phyloP scores from a whole-genome alignment of 169 alveolate species.

The Blepharisma undulans region DNA sequence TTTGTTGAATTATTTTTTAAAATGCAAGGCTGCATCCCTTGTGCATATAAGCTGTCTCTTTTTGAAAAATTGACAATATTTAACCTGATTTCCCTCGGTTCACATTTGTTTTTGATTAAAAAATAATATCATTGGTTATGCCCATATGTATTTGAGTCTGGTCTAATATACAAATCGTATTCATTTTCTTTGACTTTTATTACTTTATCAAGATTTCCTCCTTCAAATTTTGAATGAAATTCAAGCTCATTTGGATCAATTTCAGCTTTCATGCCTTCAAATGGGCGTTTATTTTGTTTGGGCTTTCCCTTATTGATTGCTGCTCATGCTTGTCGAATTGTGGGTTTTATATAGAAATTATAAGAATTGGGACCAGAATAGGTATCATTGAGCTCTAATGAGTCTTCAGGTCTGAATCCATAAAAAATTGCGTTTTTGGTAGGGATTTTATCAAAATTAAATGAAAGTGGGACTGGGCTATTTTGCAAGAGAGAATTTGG shows the following conservation, averaged over 20 bases:
- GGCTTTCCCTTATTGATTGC: not conserved
- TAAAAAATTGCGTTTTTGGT: not conserved
- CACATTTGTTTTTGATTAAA: slow-evolving; percentile 61
- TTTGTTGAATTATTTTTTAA: slow-evolving; percentile 20
- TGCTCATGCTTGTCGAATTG: not conserved
- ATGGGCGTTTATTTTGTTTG: not conserved
- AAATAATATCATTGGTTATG: slow-evolving; percentile 91
- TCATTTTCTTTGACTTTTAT: slow-evolving; percentile 77
- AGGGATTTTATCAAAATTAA: not conserved
- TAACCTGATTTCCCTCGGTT: slow-evolving; percentile 47
- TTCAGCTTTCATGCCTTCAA: not conserved
- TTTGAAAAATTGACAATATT: slow-evolving; percentile 56
- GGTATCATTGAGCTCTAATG: slow-evolving; percentile 3
- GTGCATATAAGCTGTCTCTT: slow-evolving; percentile 50
- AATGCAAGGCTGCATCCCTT: slow-evolving; percentile 67
- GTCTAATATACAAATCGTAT: slow-evolving; percentile 87
- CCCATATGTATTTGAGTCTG: slow-evolving; percentile 89
- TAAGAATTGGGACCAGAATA: not conserved
- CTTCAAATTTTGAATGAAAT: slow-evolving; percentile 89
- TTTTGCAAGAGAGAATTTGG: not conserved
- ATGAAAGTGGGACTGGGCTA: not conserved
- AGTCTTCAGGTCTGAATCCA: slow-evolving; percentile 35
- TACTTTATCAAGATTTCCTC: slow-evolving; percentile 89
- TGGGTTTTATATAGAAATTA: not conserved
- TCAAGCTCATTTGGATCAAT: slow-evolving; percentile 57